Evolutionary conservation across 768 basidiomycete species (phyloP), one percentile per base, ranked within the genome.

Genomic region (Collybia mongolica): DNA sequence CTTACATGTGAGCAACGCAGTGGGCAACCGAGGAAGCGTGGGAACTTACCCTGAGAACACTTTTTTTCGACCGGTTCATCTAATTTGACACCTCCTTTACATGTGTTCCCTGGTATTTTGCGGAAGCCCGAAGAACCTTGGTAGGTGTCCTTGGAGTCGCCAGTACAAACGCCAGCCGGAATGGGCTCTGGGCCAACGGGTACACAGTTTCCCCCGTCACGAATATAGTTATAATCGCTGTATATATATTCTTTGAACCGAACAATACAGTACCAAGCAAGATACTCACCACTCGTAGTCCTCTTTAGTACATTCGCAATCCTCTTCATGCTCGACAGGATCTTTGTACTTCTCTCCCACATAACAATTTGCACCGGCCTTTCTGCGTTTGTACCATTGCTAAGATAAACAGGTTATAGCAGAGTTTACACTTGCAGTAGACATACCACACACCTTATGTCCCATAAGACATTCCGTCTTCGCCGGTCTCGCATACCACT

Each of bases 311-410:
- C 97, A 99, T 15, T 78, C 63, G 64, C 97, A 99, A 45, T 77
- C 70, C 39, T 95, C 93, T 48, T 93, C 90, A 50, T 90, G 83
- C 19, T 77, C 84, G 8, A 88, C 81, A 0, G 95, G 94, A 60
- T 97, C 95, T 26, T 75, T 69, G 71, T 89, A 99, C 68, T 97
- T 92, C 47, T 94, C 75, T 0, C 90, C 92, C 12, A 99, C 86
- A 55, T 90, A 97, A 57, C 97, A 99, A 48, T 92, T 75, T 1
- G 86, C 90, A 48, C 88, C 77, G 0, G 79, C 65, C 68, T 93
- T 98, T 64, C 94, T 79, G 18, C 97, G 82, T 46, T 68, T 76
- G 66, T 96, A 99, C 86, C 89, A 98, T 88, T 98, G 96, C 91
- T 95, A 61, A 2, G 49, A 44, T 12, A n/a, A 11, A 28, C 19